A percentile compares a stretch with the other conserved stretches of the same genome.
Evolutionary conservation across 345 rosid genomes (phyloP).

Genomic region (Xanthoceras sorbifolium): DNA sequence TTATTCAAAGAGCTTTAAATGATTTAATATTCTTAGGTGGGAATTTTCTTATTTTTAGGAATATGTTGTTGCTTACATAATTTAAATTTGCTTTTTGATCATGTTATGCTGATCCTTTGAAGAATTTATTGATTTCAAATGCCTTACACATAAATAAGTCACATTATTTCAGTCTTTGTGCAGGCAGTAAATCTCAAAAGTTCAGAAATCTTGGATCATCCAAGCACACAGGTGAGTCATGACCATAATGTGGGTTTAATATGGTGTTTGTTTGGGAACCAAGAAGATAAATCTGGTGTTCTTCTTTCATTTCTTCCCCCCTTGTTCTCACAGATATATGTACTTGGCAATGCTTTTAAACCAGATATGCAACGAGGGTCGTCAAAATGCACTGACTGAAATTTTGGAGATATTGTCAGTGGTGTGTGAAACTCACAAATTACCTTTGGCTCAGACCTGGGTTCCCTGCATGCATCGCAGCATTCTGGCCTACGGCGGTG

Average conservation of each 20-base stretch:
- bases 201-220: slow-evolving; percentile 75
- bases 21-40: no score
- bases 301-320: slow-evolving; percentile 33
- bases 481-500: slow-evolving; percentile 83
- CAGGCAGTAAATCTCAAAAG: slow-evolving; percentile 95
- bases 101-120: background rate
- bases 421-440: slow-evolving; percentile 79
- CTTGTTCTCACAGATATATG: slow-evolving; percentile 43
- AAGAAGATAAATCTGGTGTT: slow-evolving; percentile 27
- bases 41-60: no score
- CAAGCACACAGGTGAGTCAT: slow-evolving; percentile 68
- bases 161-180: slow-evolving; percentile 42
- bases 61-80: background rate
- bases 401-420: slow-evolving; percentile 87
- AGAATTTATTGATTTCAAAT: background rate
- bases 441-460: slow-evolving; percentile 99
- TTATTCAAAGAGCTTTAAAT: slow-evolving; percentile 2
- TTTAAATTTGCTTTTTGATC: background rate
- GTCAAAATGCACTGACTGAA: slow-evolving; percentile 85
- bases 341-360: slow-evolving; percentile 42
- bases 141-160: slow-evolving; percentile 33
- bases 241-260: slow-evolving; percentile 22
- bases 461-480: slow-evolving; percentile 92
- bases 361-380: slow-evolving; percentile 93
- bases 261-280: slow-evolving; percentile 34